phyloP scores from a whole-genome alignment of 306 rosid genomes.

The Rosa multiflora region DNA sequence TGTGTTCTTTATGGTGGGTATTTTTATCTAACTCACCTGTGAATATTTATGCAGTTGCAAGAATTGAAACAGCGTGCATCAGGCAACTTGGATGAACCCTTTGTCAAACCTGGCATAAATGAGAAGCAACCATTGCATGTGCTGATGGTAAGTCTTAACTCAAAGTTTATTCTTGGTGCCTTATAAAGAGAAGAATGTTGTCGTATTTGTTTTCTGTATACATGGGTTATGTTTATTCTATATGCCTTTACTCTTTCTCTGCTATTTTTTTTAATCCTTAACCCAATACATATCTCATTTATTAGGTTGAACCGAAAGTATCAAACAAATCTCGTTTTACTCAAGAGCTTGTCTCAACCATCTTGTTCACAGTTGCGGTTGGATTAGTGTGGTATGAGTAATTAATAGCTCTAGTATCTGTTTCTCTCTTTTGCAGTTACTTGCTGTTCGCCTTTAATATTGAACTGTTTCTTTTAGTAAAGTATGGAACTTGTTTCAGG shows the following conservation, averaged over 20 bases:
- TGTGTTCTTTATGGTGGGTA: slow-evolving; percentile 12
- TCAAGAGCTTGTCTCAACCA: slow-evolving; percentile 83
- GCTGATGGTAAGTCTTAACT: slow-evolving; percentile 62
- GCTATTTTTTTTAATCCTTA: slow-evolving; percentile 12
- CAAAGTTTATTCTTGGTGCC: slow-evolving; percentile 21
- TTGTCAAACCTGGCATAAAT: slow-evolving; percentile 87
- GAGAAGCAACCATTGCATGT: slow-evolving; percentile 98
- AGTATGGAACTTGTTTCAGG: slow-evolving; percentile 47
- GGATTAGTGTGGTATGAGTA: slow-evolving; percentile 79
- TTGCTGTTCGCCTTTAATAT: slow-evolving; percentile 21
- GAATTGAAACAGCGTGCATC: slow-evolving; percentile 92
- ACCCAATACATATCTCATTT: slow-evolving; percentile 16
- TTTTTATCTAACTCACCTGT: slow-evolving; percentile 24
- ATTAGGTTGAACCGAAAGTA: slow-evolving; percentile 83
- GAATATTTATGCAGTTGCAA: slow-evolving; percentile 61
- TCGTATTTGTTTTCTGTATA: slow-evolving; percentile 1
- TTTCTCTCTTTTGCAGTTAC: not conserved
- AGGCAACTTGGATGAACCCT: slow-evolving; percentile 69
- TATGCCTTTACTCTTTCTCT: slow-evolving; percentile 10
- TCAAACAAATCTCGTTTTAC: slow-evolving; percentile 88
- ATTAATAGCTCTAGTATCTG: not conserved
- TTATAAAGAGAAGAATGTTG: not conserved
- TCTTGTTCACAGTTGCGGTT: slow-evolving; percentile 79
- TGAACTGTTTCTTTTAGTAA: slow-evolving; percentile 6
- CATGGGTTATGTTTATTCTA: slow-evolving; percentile 11